phyloP scores from a whole-genome alignment of 768 basidiomycete species.

The Mrakia hoshinonis region DNA sequence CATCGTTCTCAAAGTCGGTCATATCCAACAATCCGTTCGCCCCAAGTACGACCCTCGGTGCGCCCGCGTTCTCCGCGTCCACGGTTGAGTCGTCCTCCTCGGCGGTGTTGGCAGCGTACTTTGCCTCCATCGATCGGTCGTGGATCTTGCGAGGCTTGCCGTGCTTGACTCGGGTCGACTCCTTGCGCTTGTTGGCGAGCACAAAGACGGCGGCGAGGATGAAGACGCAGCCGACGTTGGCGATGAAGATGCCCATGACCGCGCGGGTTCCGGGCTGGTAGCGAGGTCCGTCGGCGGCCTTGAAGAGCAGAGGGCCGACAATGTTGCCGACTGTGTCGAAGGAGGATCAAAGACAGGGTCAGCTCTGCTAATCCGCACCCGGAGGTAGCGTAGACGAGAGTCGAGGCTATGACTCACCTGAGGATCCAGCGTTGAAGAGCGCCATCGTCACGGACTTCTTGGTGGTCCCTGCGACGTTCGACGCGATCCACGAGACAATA shows the following conservation, averaged over 20 bases:
- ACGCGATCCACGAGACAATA: slow-evolving; percentile 33
- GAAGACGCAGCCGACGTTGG: slow-evolving; percentile 40
- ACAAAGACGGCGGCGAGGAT: slow-evolving; percentile 43
- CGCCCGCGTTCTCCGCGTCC: neutral
- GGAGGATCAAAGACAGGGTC: slow-evolving; percentile 43
- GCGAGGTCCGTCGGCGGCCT: slow-evolving; percentile 29
- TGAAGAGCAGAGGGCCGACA: slow-evolving; percentile 31
- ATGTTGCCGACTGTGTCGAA: slow-evolving; percentile 45
- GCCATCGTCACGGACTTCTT: neutral
- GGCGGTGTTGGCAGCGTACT: slow-evolving; percentile 27
- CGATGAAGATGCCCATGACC: slow-evolving; percentile 43
- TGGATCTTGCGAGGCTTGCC: slow-evolving; percentile 42
- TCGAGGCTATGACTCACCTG: neutral
- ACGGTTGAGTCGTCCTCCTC: slow-evolving; percentile 17
- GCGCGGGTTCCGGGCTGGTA: slow-evolving; percentile 44
- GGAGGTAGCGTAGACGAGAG: neutral
- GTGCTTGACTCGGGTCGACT: slow-evolving; percentile 38
- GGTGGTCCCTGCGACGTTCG: neutral
- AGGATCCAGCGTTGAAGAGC: neutral
- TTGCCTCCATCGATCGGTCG: slow-evolving; percentile 42
- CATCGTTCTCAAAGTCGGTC: slow-evolving; percentile 36
- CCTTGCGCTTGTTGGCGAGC: slow-evolving; percentile 44
- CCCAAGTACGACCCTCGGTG: slow-evolving; percentile 7
- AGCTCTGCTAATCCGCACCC: slow-evolving; percentile 41
- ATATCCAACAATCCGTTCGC: slow-evolving; percentile 32